A percentile compares a stretch with the other conserved stretches of the same genome.
These are phyloP conservation scores for Lophium mytilinum DNA, from an alignment of 495 filamentous ascomycete species.

Conservation along the genomic window DNA sequence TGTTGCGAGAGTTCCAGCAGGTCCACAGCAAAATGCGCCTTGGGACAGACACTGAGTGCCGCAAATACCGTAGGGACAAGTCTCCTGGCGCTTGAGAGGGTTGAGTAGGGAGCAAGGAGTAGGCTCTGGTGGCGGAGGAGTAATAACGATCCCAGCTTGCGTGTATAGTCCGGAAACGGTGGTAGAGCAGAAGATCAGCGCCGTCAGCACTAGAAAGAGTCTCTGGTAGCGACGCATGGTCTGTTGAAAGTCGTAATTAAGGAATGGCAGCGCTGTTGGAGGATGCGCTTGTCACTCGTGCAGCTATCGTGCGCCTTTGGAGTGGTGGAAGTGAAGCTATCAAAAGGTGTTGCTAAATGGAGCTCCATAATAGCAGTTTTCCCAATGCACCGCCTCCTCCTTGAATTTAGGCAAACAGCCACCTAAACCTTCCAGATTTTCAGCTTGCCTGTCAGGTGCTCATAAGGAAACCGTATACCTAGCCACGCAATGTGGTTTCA, in stretches of 20 bases:
- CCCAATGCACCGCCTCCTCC: too few relatives aligned
- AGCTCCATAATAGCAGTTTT: too few relatives aligned
- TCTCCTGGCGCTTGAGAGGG: conserved; percentile 5
- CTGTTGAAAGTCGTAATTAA: not conserved
- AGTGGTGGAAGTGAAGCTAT: too few relatives aligned
- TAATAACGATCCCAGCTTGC: conserved; percentile 4
- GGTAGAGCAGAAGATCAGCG: not conserved
- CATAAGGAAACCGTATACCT: too few relatives aligned
- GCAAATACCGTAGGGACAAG: conserved; percentile 9
- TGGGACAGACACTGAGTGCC: conserved; percentile 9
- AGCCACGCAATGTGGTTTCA: too few relatives aligned
- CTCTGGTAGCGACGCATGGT: not conserved
- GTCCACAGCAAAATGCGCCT: conserved; percentile 18
- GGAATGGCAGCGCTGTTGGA: not conserved
- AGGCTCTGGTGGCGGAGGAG: conserved; percentile 3
- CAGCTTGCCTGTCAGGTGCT: too few relatives aligned
- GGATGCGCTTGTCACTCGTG: too few relatives aligned
- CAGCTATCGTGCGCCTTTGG: too few relatives aligned
- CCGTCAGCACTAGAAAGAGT: not conserved
- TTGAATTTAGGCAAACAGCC: too few relatives aligned
- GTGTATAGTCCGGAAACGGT: not conserved
- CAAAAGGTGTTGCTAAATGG: too few relatives aligned
- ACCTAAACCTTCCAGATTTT: too few relatives aligned
- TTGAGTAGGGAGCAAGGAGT: conserved; percentile 3
- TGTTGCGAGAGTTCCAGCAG: conserved; percentile 9